Conservation (phyloP, 768 basidiomycete species). For the Tylopilus rubrobrunneus region DNA sequence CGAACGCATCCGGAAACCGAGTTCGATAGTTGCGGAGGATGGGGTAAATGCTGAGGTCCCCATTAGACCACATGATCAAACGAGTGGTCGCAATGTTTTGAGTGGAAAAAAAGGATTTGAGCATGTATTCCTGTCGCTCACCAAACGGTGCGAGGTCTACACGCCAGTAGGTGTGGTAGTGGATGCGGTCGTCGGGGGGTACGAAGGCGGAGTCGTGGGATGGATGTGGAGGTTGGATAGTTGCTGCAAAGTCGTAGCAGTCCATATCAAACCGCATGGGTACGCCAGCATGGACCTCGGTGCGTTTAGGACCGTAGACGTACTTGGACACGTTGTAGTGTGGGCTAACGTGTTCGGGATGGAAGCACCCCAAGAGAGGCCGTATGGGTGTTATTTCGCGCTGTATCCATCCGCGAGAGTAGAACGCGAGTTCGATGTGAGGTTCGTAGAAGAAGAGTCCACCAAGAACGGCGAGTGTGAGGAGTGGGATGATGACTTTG, state of each 20-base stretch:
- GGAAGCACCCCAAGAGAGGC: conserved; percentile 74
- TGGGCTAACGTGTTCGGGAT: conserved; percentile 53
- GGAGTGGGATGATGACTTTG: conserved; percentile 42
- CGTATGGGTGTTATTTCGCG: conserved; percentile 62
- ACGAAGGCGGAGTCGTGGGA: conserved; percentile 8
- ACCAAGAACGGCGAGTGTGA: conserved; percentile 39
- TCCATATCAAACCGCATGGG: conserved; percentile 76
- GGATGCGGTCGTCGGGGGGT: conserved; percentile 43
- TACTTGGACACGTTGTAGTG: conserved; percentile 64
- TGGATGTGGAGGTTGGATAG: conserved; percentile 46
- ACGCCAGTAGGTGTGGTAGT: conserved; percentile 94
- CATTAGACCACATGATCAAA: conserved; percentile 91
- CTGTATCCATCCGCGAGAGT: conserved; percentile 70
- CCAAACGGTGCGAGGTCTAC: conserved; percentile 81
- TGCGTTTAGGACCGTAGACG: conserved; percentile 60
- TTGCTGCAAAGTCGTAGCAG: conserved; percentile 91
- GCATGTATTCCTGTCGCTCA: conserved; percentile 82
- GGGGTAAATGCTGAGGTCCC: conserved; percentile 53
- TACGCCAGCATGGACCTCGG: conserved; percentile 78
- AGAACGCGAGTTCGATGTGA: conserved; percentile 82
- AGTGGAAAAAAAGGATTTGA: conserved; percentile 92
- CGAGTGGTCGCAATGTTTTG: conserved; percentile 64
- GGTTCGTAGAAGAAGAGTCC: conserved; percentile 67
- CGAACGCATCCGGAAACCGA: conserved; percentile 68
- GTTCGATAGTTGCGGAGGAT: conserved; percentile 58